These are phyloP conservation scores for Houttuynia cordata DNA, from an alignment of 164 flowering plant genomes.

Conservation along the genomic window DNA sequence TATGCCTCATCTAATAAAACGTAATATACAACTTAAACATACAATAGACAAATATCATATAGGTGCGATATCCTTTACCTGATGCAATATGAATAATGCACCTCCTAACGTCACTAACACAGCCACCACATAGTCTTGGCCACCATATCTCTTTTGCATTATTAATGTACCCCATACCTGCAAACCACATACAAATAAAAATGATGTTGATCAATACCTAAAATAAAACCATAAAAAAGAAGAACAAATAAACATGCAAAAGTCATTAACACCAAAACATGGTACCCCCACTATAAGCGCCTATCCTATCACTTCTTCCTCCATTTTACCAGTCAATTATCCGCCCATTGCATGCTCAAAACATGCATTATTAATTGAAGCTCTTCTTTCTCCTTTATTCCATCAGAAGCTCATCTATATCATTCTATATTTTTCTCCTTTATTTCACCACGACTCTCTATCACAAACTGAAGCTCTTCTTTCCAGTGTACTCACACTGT, in stretches of 20 bases:
- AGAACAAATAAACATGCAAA: too few relatives aligned
- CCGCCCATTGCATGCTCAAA: too few relatives aligned
- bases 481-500: too few relatives aligned
- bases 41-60: not conserved
- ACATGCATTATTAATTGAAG: too few relatives aligned
- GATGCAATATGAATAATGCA: slow-evolving; percentile 73
- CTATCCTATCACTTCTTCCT: too few relatives aligned
- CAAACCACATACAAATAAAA: slow-evolving; percentile 3
- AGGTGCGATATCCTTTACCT: slow-evolving; percentile 34
- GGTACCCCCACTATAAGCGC: too few relatives aligned
- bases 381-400: too few relatives aligned
- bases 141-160: slow-evolving; percentile 83
- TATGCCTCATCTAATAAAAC: not conserved
- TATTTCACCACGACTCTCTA: too few relatives aligned
- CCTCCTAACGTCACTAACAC: slow-evolving; percentile 85
- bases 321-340: too few relatives aligned
- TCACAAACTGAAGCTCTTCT: too few relatives aligned
- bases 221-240: not conserved
- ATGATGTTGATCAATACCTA: not conserved
- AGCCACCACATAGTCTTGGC: slow-evolving; percentile 68
- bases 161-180: slow-evolving; percentile 92
- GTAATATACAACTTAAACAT: not conserved
- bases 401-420: too few relatives aligned
- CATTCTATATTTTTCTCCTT: too few relatives aligned
- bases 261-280: not conserved